These are phyloP conservation scores for Gymnopus androsaceus DNA, from an alignment of 1,284 basidiomycete genomes.

Conservation along the genomic window DNA sequence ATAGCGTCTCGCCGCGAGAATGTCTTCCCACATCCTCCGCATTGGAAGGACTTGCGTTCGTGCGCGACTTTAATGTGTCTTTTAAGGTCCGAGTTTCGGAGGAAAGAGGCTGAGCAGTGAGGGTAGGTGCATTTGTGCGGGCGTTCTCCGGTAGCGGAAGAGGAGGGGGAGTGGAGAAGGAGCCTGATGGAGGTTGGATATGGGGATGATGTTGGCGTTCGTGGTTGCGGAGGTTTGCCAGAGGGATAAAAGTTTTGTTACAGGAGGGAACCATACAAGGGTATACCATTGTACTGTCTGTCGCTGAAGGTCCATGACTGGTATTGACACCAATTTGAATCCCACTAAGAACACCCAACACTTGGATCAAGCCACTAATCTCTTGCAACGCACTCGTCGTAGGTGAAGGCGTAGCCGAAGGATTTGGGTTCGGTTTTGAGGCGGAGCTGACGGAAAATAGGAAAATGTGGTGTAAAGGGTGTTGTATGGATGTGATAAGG, in stretches of 20 bases:
- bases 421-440: slow-evolving; percentile 48
- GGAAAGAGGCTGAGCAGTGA: slow-evolving; percentile 69
- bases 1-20: slow-evolving; percentile 78
- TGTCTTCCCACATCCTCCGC: slow-evolving; percentile 66
- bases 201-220: slow-evolving; percentile 62
- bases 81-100: slow-evolving; percentile 75
- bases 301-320: slow-evolving; percentile 35
- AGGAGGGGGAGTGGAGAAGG: slow-evolving; percentile 51
- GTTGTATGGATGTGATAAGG: slow-evolving; percentile 64
- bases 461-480: slow-evolving; percentile 71
- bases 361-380: slow-evolving; percentile 73
- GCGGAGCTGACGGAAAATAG: slow-evolving; percentile 72
- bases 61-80: slow-evolving; percentile 64
- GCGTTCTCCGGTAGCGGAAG: slow-evolving; percentile 49
- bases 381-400: slow-evolving; percentile 62
- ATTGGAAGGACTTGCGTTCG: slow-evolving; percentile 69
- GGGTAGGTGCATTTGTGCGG: slow-evolving; percentile 55
- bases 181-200: slow-evolving; percentile 60
- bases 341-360: slow-evolving; percentile 72
- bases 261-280: slow-evolving; percentile 67
- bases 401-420: not conserved
- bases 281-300: slow-evolving; percentile 72
- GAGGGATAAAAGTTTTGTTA: slow-evolving; percentile 63
- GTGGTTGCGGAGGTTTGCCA: slow-evolving; percentile 68
- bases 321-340: slow-evolving; percentile 63